Evolutionary conservation across 805 yeast species (phyloP).

Genomic region (Schwanniomyces occidentalis): DNA sequence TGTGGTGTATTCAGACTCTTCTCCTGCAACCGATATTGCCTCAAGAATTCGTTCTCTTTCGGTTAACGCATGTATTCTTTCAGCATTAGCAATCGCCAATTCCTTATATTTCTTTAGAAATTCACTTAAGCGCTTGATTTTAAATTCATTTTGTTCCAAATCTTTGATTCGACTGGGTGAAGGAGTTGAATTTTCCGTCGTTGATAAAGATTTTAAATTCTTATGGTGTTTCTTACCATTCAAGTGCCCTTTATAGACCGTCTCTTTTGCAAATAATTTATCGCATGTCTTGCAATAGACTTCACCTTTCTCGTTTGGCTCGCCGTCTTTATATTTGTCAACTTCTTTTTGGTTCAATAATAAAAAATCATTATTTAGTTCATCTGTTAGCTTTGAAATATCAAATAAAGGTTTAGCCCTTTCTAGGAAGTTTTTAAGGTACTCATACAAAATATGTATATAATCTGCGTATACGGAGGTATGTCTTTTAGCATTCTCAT

Average conservation of each 20-base stretch:
- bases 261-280: constrained; percentile 57
- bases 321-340: constrained; percentile 9
- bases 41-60: constrained; percentile 66
- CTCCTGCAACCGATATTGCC: constrained; percentile 35
- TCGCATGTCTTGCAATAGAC: constrained; percentile 66
- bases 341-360: constrained; percentile 4
- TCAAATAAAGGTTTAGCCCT: constrained; percentile 52
- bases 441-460: constrained; percentile 44
- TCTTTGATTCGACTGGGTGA: constrained; percentile 1
- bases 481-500: constrained; percentile 15
- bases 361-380: constrained; percentile 9
- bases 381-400: constrained; percentile 23
- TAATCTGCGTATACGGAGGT: constrained; percentile 44
- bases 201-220: constrained; percentile 25
- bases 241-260: constrained; percentile 71
- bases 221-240: constrained; percentile 74
- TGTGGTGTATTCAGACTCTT: constrained; percentile 41
- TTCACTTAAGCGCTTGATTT: constrained; percentile 35
- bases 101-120: constrained; percentile 41
- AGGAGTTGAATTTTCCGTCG: not conserved
- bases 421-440: constrained; percentile 49
- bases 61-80: constrained; percentile 67
- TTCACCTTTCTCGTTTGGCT: constrained; percentile 22
- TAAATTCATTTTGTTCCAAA: constrained; percentile 45
- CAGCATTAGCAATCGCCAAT: constrained; percentile 59